These are phyloP conservation scores for Triglochin maritima DNA, from an alignment of 106 monocot species.

Conservation along the genomic window DNA sequence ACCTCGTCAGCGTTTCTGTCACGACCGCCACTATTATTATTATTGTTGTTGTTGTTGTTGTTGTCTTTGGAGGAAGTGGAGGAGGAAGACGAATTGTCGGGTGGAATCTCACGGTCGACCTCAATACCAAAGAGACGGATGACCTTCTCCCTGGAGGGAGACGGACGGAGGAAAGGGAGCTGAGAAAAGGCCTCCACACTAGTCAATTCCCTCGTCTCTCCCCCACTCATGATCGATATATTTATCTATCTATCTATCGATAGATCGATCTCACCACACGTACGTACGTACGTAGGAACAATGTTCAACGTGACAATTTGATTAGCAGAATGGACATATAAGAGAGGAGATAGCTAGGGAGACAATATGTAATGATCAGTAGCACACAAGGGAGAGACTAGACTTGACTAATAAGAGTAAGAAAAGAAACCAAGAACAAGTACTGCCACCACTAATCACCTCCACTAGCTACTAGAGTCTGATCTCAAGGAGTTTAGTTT, in stretches of 20 bases:
- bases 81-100: not conserved
- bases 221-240: slow-evolving; percentile 3
- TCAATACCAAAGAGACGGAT: slow-evolving; percentile 46
- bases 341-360: no score
- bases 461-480: no score
- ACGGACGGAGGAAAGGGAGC: slow-evolving; percentile 66
- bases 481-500: not conserved
- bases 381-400: no score
- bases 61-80: slow-evolving; percentile 1
- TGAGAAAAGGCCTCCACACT: slow-evolving; percentile 77
- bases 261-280: no score
- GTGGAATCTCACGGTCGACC: slow-evolving; percentile 5
- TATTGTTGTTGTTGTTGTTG: not conserved
- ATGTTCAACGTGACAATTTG: no score
- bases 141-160: slow-evolving; percentile 2
- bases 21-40: not conserved
- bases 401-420: no score
- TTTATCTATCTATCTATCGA: no score
- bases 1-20: not conserved
- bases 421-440: no score
- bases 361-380: no score
- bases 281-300: no score
- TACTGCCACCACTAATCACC: no score
- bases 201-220: slow-evolving; percentile 41
- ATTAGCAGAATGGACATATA: no score